Evolutionary conservation across 1,139 yeast species (phyloP).

Genomic region (Kodamaea anthophila): DNA sequence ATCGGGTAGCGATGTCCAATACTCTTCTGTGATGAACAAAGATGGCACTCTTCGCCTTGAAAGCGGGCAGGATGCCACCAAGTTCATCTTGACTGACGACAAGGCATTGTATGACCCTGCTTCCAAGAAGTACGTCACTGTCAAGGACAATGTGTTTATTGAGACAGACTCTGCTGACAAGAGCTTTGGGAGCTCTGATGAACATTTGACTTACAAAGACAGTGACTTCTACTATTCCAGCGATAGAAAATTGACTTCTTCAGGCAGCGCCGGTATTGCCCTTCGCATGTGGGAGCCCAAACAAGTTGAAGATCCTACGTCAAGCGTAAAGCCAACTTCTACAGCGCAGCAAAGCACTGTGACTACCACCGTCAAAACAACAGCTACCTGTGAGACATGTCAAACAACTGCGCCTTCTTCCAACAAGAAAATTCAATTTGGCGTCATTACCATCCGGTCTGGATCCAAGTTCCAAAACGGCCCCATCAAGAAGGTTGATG

Average conservation of each 20-base stretch:
- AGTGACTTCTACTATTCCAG: constrained; percentile 10
- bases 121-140: constrained; percentile 12
- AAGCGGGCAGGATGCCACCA: neutral
- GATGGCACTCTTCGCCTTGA: neutral
- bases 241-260: too few relatives aligned
- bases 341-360: constrained; percentile 1
- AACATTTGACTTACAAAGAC: constrained; percentile 11
- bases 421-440: constrained; percentile 9
- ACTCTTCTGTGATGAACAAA: neutral
- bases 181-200: constrained; percentile 14
- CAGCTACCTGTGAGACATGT: too few relatives aligned
- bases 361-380: too few relatives aligned
- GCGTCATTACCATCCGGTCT: constrained; percentile 16
- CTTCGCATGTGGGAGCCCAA: too few relatives aligned
- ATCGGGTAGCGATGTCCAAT: neutral
- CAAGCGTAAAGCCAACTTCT: neutral
- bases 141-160: constrained; percentile 11
- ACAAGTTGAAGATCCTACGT: too few relatives aligned
- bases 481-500: constrained; percentile 21
- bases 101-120: constrained; percentile 14
- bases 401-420: too few relatives aligned
- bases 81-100: neutral
- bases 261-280: too few relatives aligned
- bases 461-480: constrained; percentile 18
- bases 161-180: constrained; percentile 12